Percentiles rank a stretch among this genome's conserved stretches.
Conservation (phyloP, 495 filamentous ascomycete genomes). For the Xylaria flabelliformis region DNA sequence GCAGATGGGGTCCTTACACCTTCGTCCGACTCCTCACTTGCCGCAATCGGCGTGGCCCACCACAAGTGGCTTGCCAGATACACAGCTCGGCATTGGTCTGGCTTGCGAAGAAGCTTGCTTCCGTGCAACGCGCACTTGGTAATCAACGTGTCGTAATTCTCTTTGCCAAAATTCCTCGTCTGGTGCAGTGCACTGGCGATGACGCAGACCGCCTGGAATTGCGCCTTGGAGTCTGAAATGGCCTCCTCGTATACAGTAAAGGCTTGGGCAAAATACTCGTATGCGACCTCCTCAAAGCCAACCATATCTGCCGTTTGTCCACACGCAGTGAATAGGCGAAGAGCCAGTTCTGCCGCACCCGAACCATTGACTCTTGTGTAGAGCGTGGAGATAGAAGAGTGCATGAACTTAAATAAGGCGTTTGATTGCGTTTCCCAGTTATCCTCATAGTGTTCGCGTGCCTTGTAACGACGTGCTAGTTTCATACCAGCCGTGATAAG, state of each 20-base stretch:
- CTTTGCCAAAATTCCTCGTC: slow-evolving; percentile 85
- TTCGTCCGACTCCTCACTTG: slow-evolving; percentile 81
- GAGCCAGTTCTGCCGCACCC: slow-evolving; percentile 80
- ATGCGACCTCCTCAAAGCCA: slow-evolving; percentile 91
- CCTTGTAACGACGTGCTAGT: slow-evolving; percentile 87
- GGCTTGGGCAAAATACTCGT: slow-evolving; percentile 98
- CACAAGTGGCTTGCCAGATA: slow-evolving; percentile 95
- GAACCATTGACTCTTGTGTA: slow-evolving; percentile 81
- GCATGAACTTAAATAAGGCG: slow-evolving; percentile 93
- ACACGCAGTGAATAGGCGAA: slow-evolving; percentile 88
- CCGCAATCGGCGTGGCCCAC: slow-evolving; percentile 92
- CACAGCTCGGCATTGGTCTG: slow-evolving; percentile 95
- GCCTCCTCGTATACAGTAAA: slow-evolving; percentile 98
- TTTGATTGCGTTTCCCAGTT: slow-evolving; percentile 92
- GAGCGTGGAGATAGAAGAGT: slow-evolving; percentile 82
- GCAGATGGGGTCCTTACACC: slow-evolving; percentile 61
- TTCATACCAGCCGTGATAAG: slow-evolving; percentile 89
- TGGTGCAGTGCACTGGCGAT: slow-evolving; percentile 89
- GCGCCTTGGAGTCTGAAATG: slow-evolving; percentile 90
- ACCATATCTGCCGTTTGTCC: slow-evolving; percentile 93
- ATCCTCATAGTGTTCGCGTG: slow-evolving; percentile 91
- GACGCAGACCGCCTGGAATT: slow-evolving; percentile 96
- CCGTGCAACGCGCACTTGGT: slow-evolving; percentile 97
- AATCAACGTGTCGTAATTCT: slow-evolving; percentile 98
- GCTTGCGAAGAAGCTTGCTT: slow-evolving; percentile 96